Base-by-base conservation (phyloP, 495 filamentous ascomycete species). In the Tuber borchii region DNA sequence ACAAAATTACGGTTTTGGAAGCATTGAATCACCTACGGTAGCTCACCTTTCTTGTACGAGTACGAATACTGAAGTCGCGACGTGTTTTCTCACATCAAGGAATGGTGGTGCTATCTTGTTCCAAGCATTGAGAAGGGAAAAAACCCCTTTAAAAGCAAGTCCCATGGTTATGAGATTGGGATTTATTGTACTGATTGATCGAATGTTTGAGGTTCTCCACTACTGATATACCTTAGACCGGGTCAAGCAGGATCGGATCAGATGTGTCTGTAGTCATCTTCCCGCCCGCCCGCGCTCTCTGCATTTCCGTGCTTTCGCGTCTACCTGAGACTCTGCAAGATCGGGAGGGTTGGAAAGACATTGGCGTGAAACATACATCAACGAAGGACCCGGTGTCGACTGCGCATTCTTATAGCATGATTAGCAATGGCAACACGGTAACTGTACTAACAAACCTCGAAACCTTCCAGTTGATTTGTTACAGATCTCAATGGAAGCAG, bases 401-500 rank as follows among this genome's bases (percentile, higher is more conserved):
- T 65, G 56, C 14, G n/a, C 56, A 65, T 31, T 16, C 1, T 14
- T 31, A 26, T 14, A 17, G 17, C 45, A 31, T 65, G 1, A n/a
- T 65, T 12, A 16, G 56, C n/a, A 65, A 12, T 31, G n/a, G 12
- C 56, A 65, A 17, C 26, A 16, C 39, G 39, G 26, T 5, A 65
- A 17, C n/a, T 2, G n/a, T 17, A 26, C n/a, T n/a, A 65, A 17
- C 48, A 56, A 14, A 10, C 56, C 56, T 16, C 56, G 56, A 31
- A 65, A 65, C 5, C 26, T 26, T 9, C n/a, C 56, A 65, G 12
- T 31, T 3, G 56, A 6, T 16, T 43, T 43, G 42, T 31, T 31
- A 10, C 56, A 65, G 56, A 42, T 70, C 26, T 40, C 40, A 6
- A 45, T 76, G 65, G 56, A 79, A 42, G 45, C 45, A 26, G 79